These are phyloP conservation scores for Neurospora sp. DNA, from an alignment of 495 filamentous ascomycete genomes.

Conservation along the genomic window DNA sequence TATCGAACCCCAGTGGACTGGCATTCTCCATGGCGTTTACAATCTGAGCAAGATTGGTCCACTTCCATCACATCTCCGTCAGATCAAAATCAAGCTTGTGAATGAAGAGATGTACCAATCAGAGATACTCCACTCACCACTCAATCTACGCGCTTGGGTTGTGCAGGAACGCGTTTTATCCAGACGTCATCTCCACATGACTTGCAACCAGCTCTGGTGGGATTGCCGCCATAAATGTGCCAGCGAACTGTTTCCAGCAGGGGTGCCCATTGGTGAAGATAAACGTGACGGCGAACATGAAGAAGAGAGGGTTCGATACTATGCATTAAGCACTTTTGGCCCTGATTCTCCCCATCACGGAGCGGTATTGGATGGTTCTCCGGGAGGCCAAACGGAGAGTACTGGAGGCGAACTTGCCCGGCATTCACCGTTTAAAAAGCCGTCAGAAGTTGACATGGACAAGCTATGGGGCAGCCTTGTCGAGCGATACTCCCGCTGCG, in stretches of 20 bases:
- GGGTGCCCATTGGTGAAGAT: background rate
- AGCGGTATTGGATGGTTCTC: background rate
- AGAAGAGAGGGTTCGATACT: background rate
- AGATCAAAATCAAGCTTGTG: background rate
- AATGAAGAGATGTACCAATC: accelerated
- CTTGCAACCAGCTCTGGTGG: background rate
- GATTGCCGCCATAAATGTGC: background rate
- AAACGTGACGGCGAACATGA: no score
- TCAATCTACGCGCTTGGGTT: background rate
- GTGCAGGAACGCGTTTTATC: background rate
- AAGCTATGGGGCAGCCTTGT: background rate
- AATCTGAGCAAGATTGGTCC: background rate
- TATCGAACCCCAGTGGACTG: background rate
- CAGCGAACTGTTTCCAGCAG: background rate
- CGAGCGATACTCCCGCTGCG: background rate
- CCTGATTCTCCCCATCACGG: background rate
- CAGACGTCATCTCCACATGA: background rate
- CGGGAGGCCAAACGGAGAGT: background rate
- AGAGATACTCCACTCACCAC: background rate
- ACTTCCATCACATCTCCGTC: background rate
- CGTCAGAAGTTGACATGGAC: background rate
- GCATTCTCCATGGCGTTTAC: no score
- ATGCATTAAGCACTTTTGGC: background rate
- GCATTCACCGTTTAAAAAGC: background rate
- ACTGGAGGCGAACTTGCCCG: background rate